Evolutionary conservation across 2,329 filamentous ascomycete species (phyloP), one percentile per base, ranked within the genome.

Genomic region (Fusarium albidum): DNA sequence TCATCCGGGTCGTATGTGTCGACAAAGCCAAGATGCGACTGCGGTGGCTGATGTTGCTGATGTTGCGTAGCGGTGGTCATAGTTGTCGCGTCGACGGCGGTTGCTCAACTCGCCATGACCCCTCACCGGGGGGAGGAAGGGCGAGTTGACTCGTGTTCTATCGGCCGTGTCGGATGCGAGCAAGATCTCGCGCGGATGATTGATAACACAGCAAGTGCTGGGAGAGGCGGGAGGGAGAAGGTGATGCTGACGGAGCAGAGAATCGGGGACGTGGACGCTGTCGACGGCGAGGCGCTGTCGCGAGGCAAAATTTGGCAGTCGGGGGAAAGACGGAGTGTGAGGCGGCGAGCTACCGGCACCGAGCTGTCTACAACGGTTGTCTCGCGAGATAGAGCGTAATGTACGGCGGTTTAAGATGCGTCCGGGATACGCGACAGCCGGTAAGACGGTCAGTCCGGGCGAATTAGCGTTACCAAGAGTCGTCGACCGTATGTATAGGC

Each of bases 1-100:
- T 78, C 77, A 73, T 80, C 76, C 59, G 76, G 70, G 59, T 79
- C 75, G 66, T 75, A 79, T 45, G 71, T 69, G 45, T 77, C 74
- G 68, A 55, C 40, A 54, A 61, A 64, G 48, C 60, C 51, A 56
- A 64, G 66, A 41, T 59, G 58, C 26, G 55, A 40, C 15, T 57
- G 65, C 35, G 62, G 34, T 55, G 70, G 70, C 63, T 70, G 66
- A 55, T 67, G 60, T 63, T 68, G 67, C 50, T 71, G 68, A 57
- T 65, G 64, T 38, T 64, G 66, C 54, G 73, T 69, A 62, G 71
- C 69, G 66, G 74, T 75, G 56, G 65, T 67, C 65, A 67, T 67
- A 55, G 55, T 67, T 65, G 63, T 67, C 65, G 59, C 65, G 63
- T 66, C 59, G 67, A 63, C 54, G 55, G 52, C 48, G 51, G 58